phyloP scores from a whole-genome alignment of 2,329 filamentous ascomycete genomes.

The Fusarium camptoceras region DNA sequence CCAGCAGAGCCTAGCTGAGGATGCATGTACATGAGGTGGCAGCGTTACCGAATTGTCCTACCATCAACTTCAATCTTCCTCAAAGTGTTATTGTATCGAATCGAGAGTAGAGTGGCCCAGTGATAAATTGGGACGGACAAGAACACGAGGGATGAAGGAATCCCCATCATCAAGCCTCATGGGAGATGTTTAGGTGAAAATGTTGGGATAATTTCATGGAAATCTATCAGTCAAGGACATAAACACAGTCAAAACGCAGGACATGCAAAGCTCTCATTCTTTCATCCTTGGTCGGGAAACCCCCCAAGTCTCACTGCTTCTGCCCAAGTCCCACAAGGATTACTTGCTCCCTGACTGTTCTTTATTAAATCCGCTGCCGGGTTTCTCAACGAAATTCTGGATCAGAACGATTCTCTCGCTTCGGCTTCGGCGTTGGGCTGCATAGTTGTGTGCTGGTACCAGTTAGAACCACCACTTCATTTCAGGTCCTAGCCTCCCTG shows the following conservation, averaged over 20 bases:
- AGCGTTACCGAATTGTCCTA: neutral
- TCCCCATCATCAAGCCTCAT: neutral
- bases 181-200: neutral
- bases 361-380: neutral
- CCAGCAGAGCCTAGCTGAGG: neutral
- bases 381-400: neutral
- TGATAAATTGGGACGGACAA: neutral
- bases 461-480: neutral
- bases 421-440: neutral
- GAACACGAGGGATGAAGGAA: constrained; percentile 10
- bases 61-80: neutral
- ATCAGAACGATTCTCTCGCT: neutral
- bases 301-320: neutral
- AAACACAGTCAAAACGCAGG: neutral
- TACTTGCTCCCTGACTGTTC: neutral
- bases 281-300: neutral
- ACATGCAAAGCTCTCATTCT: neutral
- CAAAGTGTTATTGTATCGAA: neutral
- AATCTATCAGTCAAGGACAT: neutral
- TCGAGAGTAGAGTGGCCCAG: neutral
- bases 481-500: neutral
- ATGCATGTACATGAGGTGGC: neutral
- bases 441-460: neutral
- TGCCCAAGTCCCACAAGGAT: neutral
- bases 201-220: neutral